phyloP scores from a whole-genome alignment of 768 basidiomycete genomes.

The Rhizopogon roseolus region DNA sequence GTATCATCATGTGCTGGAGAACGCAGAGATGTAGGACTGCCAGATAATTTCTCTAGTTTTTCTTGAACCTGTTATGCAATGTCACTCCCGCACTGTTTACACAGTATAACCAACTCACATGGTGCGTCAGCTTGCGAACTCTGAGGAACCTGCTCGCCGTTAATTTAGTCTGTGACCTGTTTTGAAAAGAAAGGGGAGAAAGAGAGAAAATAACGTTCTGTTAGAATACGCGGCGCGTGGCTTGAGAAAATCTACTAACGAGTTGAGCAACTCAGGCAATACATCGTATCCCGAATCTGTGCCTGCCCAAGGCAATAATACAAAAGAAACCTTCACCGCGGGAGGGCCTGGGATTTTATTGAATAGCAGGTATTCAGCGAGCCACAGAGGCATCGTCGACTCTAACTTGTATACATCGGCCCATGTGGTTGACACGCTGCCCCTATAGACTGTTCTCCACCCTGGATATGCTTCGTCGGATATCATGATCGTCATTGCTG shows the following conservation, averaged over 20 bases:
- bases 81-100: slow-evolving; percentile 4
- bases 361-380: slow-evolving; percentile 79
- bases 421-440: slow-evolving; percentile 55
- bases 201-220: not conserved
- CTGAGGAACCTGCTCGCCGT: slow-evolving; percentile 86
- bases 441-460: slow-evolving; percentile 75
- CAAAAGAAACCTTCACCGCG: slow-evolving; percentile 80
- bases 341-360: slow-evolving; percentile 52
- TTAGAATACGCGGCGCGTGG: not conserved
- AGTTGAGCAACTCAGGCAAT: slow-evolving; percentile 79
- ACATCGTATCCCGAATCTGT: slow-evolving; percentile 53
- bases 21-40: slow-evolving; percentile 24
- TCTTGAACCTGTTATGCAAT: slow-evolving; percentile 63
- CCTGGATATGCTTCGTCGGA: slow-evolving; percentile 76
- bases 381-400: slow-evolving; percentile 80
- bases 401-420: slow-evolving; percentile 58
- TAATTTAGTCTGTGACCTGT: slow-evolving; percentile 76
- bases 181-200: not conserved
- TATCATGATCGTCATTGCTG: slow-evolving; percentile 64
- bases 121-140: slow-evolving; percentile 76
- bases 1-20: slow-evolving; percentile 31
- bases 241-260: slow-evolving; percentile 45
- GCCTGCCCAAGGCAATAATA: slow-evolving; percentile 72
- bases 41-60: slow-evolving; percentile 61
- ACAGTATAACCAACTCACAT: slow-evolving; percentile 48